phyloP scores from a whole-genome alignment of 345 rosid genomes.

The Balakata baccata region DNA sequence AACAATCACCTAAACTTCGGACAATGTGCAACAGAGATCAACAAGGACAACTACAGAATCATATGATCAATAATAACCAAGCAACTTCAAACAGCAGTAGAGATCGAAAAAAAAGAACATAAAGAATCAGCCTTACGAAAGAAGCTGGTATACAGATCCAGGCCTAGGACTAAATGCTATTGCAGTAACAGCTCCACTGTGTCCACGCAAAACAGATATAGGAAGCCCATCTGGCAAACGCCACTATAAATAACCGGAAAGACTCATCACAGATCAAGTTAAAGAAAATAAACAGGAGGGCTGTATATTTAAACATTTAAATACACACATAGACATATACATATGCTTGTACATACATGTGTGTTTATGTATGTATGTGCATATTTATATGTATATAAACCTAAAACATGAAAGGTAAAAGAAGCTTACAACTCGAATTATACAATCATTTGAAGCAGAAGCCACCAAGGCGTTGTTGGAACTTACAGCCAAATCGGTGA shows the following conservation, averaged over 20 bases:
- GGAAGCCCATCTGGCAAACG: slow-evolving; percentile 96
- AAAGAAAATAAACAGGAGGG: slow-evolving; percentile 9
- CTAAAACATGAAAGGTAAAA: slow-evolving; percentile 11
- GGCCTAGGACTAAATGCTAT: slow-evolving; percentile 97
- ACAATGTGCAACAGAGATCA: background rate
- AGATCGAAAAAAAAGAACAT: slow-evolving; percentile 8
- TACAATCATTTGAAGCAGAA: slow-evolving; percentile 93
- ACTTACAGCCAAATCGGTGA: slow-evolving; percentile 98
- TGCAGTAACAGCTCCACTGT: slow-evolving; percentile 93
- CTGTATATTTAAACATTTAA: background rate
- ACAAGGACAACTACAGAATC: background rate
- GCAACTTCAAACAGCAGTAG: slow-evolving; percentile 14
- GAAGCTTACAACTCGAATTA: slow-evolving; percentile 86
- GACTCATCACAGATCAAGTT: slow-evolving; percentile 23
- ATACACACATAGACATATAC: no score
- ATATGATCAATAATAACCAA: background rate
- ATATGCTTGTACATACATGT: background rate
- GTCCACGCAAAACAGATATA: slow-evolving; percentile 90
- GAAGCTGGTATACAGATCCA: slow-evolving; percentile 81
- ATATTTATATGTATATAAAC: background rate
- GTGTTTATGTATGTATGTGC: background rate
- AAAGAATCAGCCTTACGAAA: slow-evolving; percentile 71
- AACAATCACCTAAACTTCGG: background rate
- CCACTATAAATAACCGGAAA: slow-evolving; percentile 66
- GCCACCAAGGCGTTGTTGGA: slow-evolving; percentile 89